A percentile compares a stretch with the other conserved stretches of the same genome.
Evolutionary conservation across 208 protist genomes (phyloP).

Genomic region (Naegleria fowleri): DNA sequence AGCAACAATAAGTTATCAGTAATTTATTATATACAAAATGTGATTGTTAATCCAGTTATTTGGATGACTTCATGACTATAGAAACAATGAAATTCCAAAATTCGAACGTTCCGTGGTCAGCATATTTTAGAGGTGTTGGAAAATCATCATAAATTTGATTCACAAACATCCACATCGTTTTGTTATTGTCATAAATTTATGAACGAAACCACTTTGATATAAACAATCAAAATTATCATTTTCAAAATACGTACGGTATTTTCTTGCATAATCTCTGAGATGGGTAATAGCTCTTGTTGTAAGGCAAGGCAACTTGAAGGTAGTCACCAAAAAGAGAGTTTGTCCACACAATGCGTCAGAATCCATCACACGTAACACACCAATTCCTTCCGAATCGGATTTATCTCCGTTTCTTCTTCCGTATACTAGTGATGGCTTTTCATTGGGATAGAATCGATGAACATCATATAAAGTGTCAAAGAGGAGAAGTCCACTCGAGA

Average conservation of each 20-base stretch:
- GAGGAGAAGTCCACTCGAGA: not conserved
- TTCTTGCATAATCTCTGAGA: not conserved
- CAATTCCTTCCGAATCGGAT: not conserved
- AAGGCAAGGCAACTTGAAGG: not conserved
- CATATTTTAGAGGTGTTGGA: no score
- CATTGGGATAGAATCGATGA: slow-evolving; percentile 1
- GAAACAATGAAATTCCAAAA: no score
- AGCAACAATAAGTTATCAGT: no score
- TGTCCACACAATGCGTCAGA: not conserved
- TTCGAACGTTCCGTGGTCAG: no score
- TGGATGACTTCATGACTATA: no score
- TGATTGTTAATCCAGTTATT: no score
- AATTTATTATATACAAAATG: no score
- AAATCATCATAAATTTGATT: no score
- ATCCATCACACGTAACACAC: not conserved
- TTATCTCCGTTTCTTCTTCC: not conserved
- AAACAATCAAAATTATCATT: not conserved
- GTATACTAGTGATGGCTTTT: not conserved
- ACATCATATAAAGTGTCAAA: not conserved
- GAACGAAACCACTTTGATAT: no score
- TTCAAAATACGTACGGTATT: not conserved
- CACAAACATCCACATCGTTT: no score
- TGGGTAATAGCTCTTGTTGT: not conserved
- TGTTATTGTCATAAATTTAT: no score
- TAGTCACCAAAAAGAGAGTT: not conserved